A percentile compares a stretch with the other conserved stretches of the same genome.
These are phyloP conservation scores for Triticum turgidum DNA, from an alignment of 176 grass and related monocot genomes.

Conservation along the genomic window DNA sequence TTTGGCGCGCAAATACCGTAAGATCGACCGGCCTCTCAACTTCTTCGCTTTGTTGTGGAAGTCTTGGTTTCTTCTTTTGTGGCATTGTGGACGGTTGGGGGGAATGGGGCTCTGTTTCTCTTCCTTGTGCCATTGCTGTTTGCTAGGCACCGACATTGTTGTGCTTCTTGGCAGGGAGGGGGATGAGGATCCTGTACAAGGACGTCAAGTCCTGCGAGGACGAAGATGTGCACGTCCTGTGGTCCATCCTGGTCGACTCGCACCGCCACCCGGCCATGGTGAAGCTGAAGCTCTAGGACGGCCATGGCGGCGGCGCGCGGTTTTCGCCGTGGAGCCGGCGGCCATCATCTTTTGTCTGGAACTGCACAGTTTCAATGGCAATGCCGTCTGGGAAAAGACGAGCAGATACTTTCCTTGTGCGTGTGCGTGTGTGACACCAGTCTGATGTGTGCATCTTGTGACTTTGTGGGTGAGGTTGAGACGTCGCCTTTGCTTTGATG, in stretches of 20 bases:
- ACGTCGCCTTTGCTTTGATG: slow-evolving; percentile 37
- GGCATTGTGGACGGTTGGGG: background rate
- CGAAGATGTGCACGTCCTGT: slow-evolving; percentile 76
- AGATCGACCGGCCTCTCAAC: background rate
- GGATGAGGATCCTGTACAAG: slow-evolving; percentile 77
- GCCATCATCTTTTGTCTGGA: slow-evolving; percentile 23
- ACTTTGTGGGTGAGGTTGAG: slow-evolving; percentile 48
- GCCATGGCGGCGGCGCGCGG: background rate
- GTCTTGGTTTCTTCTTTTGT: background rate
- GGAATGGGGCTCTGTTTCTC: background rate
- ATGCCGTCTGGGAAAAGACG: background rate
- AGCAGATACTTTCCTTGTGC: slow-evolving; percentile 32
- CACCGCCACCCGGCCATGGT: slow-evolving; percentile 43
- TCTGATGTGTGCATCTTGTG: slow-evolving; percentile 21
- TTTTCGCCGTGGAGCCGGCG: background rate
- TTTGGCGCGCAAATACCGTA: slow-evolving; percentile 55
- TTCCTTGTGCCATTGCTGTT: slow-evolving; percentile 8
- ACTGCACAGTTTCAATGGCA: background rate
- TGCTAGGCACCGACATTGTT: background rate
- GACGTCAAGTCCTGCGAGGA: slow-evolving; percentile 73
- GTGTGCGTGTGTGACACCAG: background rate
- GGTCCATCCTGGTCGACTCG: slow-evolving; percentile 82
- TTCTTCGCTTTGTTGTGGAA: background rate
- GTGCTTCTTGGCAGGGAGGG: slow-evolving; percentile 46
- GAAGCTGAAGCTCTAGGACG: slow-evolving; percentile 41